Conservation (phyloP, 306 rosid species). For the Rosa lucieae region DNA sequence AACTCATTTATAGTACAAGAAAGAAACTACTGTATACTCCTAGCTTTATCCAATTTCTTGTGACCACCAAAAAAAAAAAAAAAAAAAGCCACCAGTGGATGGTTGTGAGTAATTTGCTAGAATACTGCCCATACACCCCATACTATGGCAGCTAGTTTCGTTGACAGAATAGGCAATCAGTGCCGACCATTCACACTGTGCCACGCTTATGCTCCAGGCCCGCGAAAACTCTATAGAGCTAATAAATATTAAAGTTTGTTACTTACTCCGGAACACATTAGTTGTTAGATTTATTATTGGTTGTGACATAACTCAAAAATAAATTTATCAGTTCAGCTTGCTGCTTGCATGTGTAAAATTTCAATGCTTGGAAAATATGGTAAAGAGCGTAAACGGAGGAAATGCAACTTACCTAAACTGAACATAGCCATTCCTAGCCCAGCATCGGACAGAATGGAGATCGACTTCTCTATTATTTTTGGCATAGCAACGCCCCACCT, state of each 20-base stretch:
- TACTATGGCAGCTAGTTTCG: not conserved
- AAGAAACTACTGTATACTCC: constrained; percentile 8
- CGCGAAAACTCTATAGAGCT: not conserved
- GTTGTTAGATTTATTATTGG: not conserved
- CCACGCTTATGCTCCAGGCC: not conserved
- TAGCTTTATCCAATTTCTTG: not conserved
- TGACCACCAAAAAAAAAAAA: not conserved
- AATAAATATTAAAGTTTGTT: not conserved
- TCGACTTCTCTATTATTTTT: constrained; percentile 64
- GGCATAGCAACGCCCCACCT: constrained; percentile 98
- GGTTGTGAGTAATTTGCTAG: constrained; percentile 23
- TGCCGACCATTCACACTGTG: constrained; percentile 10
- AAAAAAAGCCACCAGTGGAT: constrained; percentile 15
- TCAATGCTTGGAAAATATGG: not conserved
- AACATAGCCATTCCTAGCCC: constrained; percentile 99
- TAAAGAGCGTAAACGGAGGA: not conserved
- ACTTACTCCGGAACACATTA: too few species aligned
- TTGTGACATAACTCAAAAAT: too few species aligned
- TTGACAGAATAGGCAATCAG: constrained; percentile 3
- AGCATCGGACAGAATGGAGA: constrained; percentile 96
- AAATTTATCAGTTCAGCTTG: not conserved
- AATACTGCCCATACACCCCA: not conserved
- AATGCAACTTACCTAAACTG: constrained; percentile 76
- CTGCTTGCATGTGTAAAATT: not conserved
- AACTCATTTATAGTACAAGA: constrained; percentile 28